These are phyloP conservation scores for Lachnellula occidentalis DNA, from an alignment of 2,329 filamentous ascomycete species.

Conservation along the genomic window DNA sequence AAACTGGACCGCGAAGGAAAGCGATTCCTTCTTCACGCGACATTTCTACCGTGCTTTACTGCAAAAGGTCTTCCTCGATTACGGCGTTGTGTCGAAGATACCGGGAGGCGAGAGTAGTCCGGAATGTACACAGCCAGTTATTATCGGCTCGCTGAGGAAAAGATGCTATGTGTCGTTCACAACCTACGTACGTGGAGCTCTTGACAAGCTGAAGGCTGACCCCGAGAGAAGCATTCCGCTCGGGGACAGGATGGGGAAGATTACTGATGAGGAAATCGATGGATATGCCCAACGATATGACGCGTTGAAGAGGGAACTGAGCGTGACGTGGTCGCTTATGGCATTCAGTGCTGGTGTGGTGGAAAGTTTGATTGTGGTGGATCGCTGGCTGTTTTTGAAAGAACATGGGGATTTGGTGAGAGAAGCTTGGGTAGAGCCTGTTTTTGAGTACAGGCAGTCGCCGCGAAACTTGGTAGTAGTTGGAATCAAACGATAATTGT, in stretches of 20 bases:
- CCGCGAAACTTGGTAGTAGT: constrained; percentile 91
- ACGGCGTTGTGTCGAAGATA: constrained; percentile 62
- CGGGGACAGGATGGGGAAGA: constrained; percentile 54
- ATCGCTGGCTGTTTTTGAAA: constrained; percentile 80
- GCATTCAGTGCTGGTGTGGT: constrained; percentile 87
- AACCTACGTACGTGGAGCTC: constrained; percentile 73
- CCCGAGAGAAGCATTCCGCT: constrained; percentile 57
- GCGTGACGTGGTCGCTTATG: constrained; percentile 90
- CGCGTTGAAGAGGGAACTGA: constrained; percentile 71
- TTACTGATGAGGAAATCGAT: constrained; percentile 72
- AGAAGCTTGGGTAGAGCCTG: constrained; percentile 84
- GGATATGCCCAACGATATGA: constrained; percentile 62
- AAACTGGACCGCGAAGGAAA: constrained; percentile 83
- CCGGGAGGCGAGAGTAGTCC: constrained; percentile 8
- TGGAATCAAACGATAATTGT: constrained; percentile 60
- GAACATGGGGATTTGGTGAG: constrained; percentile 68
- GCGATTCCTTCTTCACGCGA: constrained; percentile 80
- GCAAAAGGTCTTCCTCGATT: constrained; percentile 88
- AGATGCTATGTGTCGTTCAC: constrained; percentile 69
- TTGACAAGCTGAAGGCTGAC: constrained; percentile 65
- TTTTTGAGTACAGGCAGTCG: constrained; percentile 83
- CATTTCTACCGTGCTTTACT: constrained; percentile 90
- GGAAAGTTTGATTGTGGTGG: constrained; percentile 83
- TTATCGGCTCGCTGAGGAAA: constrained; percentile 81
- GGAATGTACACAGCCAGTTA: constrained; percentile 68